A percentile compares a stretch with the other conserved stretches of the same genome.
phyloP scores from a whole-genome alignment of 176 grass and related monocot genomes.

The Poa annua region DNA sequence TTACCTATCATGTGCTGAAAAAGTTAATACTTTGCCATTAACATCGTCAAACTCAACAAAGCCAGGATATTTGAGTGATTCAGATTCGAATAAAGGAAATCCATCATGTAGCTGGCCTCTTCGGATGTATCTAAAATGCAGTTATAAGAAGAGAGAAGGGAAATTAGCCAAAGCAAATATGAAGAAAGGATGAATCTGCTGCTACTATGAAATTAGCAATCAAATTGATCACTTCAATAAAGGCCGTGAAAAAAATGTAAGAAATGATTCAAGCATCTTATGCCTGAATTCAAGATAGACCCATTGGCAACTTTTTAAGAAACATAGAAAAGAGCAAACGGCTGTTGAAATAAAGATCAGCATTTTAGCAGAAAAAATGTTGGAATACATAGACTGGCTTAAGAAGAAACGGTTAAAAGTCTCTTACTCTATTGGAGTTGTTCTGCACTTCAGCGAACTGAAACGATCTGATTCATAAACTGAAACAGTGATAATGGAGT shows the following conservation, averaged over 20 bases:
- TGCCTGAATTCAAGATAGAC: not conserved
- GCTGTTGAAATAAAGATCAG: conserved; percentile 1
- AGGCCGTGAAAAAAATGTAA: not conserved
- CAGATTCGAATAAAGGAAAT: conserved; percentile 75
- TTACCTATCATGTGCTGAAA: conserved; percentile 70
- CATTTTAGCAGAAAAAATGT: conserved; percentile 15
- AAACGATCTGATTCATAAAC: conserved; percentile 78
- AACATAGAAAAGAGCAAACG: not conserved
- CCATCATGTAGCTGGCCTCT: conserved; percentile 68
- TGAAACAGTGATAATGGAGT: conserved; percentile 73
- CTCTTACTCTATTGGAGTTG: conserved; percentile 83
- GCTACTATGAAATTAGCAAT: conserved; percentile 1
- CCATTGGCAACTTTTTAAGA: not conserved
- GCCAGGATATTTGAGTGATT: conserved; percentile 81
- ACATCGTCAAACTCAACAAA: conserved; percentile 92
- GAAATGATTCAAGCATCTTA: not conserved
- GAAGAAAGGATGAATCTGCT: not conserved
- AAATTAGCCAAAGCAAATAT: conserved; percentile 2
- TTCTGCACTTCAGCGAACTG: conserved; percentile 80
- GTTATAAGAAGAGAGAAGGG: not conserved
- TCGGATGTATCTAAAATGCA: conserved; percentile 58
- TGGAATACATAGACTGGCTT: conserved; percentile 1
- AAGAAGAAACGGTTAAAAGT: conserved; percentile 30
- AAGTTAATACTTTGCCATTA: conserved; percentile 80
- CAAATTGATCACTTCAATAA: conserved; percentile 6